These are phyloP conservation scores for Clarireedia homoeocarpa DNA, from an alignment of 2,329 filamentous ascomycete genomes.

Conservation along the genomic window DNA sequence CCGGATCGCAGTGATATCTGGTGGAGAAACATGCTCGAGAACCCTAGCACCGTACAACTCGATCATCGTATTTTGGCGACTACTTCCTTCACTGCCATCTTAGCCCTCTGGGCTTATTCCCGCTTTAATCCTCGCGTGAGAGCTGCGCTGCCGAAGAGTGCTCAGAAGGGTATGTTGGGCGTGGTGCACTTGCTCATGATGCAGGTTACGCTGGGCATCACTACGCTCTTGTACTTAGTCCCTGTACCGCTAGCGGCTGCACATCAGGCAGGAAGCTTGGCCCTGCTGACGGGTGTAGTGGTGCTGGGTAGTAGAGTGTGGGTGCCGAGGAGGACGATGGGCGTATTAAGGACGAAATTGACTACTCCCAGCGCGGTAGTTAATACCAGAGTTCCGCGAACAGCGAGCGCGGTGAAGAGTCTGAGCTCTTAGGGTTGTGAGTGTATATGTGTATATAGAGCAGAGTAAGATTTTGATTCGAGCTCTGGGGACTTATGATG, in stretches of 20 bases:
- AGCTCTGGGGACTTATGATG: not conserved
- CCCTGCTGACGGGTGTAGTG: constrained; percentile 73
- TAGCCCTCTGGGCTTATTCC: constrained; percentile 74
- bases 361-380: not conserved
- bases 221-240: constrained; percentile 88
- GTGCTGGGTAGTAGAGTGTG: constrained; percentile 72
- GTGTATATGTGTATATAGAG: too few species aligned
- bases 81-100: constrained; percentile 75
- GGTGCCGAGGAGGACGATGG: constrained; percentile 58
- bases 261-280: constrained; percentile 86
- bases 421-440: not conserved
- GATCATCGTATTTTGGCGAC: constrained; percentile 90
- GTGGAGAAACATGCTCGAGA: constrained; percentile 98
- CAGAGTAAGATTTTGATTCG: too few species aligned
- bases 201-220: constrained; percentile 82
- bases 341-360: constrained; percentile 41
- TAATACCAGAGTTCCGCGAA: too few species aligned
- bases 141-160: constrained; percentile 52
- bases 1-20: constrained; percentile 75
- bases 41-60: constrained; percentile 89
- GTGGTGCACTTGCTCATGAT: constrained; percentile 74
- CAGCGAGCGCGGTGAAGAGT: not conserved
- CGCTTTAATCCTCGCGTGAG: constrained; percentile 52
- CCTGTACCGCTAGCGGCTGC: constrained; percentile 80
- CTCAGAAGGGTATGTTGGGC: constrained; percentile 63